Evolutionary conservation across 257 asterid genomes (phyloP).

Genomic region (Echites panduratus): DNA sequence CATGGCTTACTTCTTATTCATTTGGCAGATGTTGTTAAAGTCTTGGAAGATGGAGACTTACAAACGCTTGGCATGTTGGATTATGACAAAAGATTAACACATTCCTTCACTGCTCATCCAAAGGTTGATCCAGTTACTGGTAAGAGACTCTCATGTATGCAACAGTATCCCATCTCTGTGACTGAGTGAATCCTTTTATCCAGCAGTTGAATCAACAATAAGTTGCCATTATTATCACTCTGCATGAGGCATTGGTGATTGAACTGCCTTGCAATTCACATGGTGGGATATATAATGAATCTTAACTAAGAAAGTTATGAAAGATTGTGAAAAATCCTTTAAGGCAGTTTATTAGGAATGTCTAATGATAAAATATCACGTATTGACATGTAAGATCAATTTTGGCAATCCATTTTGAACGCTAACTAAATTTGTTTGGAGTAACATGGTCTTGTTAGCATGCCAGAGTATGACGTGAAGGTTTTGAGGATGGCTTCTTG

Average conservation of each 20-base stretch:
- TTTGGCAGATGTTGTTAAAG: constrained; percentile 67
- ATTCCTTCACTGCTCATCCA: constrained; percentile 96
- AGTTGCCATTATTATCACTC: neutral
- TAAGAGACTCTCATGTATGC: constrained; percentile 21
- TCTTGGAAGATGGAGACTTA: constrained; percentile 93
- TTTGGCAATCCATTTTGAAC: neutral
- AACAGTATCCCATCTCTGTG: neutral
- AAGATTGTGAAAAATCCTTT: neutral
- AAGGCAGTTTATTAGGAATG: neutral
- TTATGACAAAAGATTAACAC: constrained; percentile 80
- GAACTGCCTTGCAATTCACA: neutral
- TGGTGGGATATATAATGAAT: neutral
- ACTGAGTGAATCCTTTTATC: too few species aligned
- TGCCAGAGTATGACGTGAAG: neutral
- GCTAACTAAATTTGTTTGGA: neutral
- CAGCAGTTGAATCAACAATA: neutral
- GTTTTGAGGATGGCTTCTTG: neutral
- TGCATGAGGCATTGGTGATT: neutral
- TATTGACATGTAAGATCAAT: neutral
- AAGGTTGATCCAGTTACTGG: constrained; percentile 94
- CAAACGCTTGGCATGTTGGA: constrained; percentile 92
- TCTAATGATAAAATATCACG: neutral
- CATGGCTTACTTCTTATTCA: constrained; percentile 11
- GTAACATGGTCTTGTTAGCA: neutral
- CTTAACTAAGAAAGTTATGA: neutral